Base-by-base conservation (phyloP, 352 stramenopile genomes). In the Plasmopara viticola region DNA sequence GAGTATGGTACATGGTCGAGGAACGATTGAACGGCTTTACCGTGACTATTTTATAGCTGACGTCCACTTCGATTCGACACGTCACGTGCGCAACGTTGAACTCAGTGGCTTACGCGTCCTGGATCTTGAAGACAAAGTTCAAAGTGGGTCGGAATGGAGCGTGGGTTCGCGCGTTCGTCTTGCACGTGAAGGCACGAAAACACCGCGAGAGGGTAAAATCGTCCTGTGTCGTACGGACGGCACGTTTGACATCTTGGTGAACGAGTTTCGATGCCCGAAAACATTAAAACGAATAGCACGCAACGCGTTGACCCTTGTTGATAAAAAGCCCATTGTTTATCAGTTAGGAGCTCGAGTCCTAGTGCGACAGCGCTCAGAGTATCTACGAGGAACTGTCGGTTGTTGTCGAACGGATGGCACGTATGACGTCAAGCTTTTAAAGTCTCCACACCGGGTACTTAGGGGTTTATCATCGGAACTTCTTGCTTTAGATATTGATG, bases 11-110 rank as follows among this genome's bases (percentile, higher is more conserved):
- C 55, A 70, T 18, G 67, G 75, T 3, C 41, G 56, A 9, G 81
- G 76, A 25, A 86, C 78, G 14, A 51, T 91, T 51, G 61, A 87
- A 30, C 76, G 78, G 6, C 25, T 88, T 8, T 84, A 87, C 40
- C 57, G 59, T 10, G 71, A 81, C 53, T 91, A 83, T 29, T 84
- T 85, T 47, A 78, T 89, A 5, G 76, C 68, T 0, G 31, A 35
- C 31, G 31, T 35, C 10, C 31, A 35, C 31, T 35, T 35, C 5
- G 31, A 35, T 12, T 35, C 31, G 31, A 4, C 2, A 12, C 31
- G 31, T 7, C 71, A 60, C 25, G 37, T 66, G 6, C 74, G 77
- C 51, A 91, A 91, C 58, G 64, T 91, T 17, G 74, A 75, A 14
- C 48, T 91, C 18, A 62, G 60, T 15, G 62, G 66, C 18, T 58